Evolutionary conservation across 495 filamentous ascomycete species (phyloP).

Genomic region (Penicillium parvum): DNA sequence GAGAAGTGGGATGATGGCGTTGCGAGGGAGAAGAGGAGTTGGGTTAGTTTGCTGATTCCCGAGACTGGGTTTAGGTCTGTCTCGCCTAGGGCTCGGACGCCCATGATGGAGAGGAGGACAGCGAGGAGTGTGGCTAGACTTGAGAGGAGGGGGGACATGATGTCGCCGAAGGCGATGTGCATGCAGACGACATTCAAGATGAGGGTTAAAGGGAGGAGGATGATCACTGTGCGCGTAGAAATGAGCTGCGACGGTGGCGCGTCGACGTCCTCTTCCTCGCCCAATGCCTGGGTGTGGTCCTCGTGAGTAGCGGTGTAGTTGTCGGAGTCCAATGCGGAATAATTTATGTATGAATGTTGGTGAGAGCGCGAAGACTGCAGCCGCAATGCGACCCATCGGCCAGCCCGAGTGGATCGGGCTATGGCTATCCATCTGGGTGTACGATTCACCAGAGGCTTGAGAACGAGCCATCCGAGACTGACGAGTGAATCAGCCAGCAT

Average conservation of each 20-base stretch:
- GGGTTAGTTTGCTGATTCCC: conserved; percentile 93
- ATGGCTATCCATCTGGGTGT: conserved; percentile 33
- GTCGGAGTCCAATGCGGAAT: conserved; percentile 34
- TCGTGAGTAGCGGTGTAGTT: conserved; percentile 5
- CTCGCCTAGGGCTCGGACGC: conserved; percentile 89
- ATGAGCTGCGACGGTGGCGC: conserved; percentile 81
- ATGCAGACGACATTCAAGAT: conserved; percentile 75
- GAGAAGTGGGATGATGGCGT: conserved; percentile 69
- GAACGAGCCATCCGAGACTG: conserved; percentile 75
- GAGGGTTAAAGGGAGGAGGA: conserved; percentile 72
- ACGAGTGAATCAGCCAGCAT: conserved; percentile 94
- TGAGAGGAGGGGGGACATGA: conserved; percentile 61
- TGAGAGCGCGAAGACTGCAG: conserved; percentile 9
- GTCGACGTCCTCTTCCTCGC: conserved; percentile 54
- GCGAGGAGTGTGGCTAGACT: conserved; percentile 80
- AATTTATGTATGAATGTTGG: conserved; percentile 33
- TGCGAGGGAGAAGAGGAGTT: conserved; percentile 87
- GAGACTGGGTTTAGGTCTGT: conserved; percentile 97
- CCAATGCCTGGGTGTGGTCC: conserved; percentile 5
- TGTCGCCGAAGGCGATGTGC: conserved; percentile 69
- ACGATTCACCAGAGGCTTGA: conserved; percentile 53
- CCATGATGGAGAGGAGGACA: conserved; percentile 88
- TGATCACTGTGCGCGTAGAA: conserved; percentile 61
- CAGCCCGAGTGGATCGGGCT: conserved; percentile 23
- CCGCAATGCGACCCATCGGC: conserved; percentile 23